These are phyloP conservation scores for Mucor velutinosus DNA, from an alignment of 371 early-diverging fungal genomes.

Conservation along the genomic window DNA sequence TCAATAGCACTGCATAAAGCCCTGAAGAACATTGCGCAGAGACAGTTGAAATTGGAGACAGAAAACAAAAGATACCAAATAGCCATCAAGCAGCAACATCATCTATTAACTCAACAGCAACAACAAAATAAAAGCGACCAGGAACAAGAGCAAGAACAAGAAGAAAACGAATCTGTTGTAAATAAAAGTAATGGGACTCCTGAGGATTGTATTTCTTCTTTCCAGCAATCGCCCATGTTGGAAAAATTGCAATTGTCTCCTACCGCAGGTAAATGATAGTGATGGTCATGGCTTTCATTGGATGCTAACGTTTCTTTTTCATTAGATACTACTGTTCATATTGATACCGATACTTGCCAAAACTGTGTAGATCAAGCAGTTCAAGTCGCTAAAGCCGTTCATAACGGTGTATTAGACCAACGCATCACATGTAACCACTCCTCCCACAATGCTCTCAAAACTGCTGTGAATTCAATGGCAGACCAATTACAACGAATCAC, in stretches of 20 bases:
- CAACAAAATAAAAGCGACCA: neutral
- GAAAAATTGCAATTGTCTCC: conserved; percentile 22
- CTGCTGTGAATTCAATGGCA: conserved; percentile 71
- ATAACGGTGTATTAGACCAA: conserved; percentile 48
- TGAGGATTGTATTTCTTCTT: conserved; percentile 22
- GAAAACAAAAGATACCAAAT: conserved; percentile 43
- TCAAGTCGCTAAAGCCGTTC: conserved; percentile 52
- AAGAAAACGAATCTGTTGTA: conserved; percentile 11
- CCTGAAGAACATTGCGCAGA: conserved; percentile 40
- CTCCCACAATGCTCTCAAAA: conserved; percentile 42
- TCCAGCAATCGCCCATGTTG: conserved; percentile 23
- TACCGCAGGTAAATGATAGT: neutral
- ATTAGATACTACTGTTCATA: neutral
- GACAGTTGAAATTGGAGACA: conserved; percentile 41
- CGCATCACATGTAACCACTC: conserved; percentile 50
- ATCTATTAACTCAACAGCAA: conserved; percentile 23
- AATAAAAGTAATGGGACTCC: conserved; percentile 11
- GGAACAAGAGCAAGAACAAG: neutral
- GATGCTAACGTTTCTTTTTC: too few relatives aligned
- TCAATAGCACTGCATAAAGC: conserved; percentile 28
- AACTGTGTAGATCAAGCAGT: conserved; percentile 49
- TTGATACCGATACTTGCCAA: conserved; percentile 25
- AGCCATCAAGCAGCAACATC: conserved; percentile 45
- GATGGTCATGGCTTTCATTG: neutral
- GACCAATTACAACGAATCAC: conserved; percentile 58